phyloP scores from a whole-genome alignment of 192 early-diverging fungal species.

The Umbelopsis sp. region DNA sequence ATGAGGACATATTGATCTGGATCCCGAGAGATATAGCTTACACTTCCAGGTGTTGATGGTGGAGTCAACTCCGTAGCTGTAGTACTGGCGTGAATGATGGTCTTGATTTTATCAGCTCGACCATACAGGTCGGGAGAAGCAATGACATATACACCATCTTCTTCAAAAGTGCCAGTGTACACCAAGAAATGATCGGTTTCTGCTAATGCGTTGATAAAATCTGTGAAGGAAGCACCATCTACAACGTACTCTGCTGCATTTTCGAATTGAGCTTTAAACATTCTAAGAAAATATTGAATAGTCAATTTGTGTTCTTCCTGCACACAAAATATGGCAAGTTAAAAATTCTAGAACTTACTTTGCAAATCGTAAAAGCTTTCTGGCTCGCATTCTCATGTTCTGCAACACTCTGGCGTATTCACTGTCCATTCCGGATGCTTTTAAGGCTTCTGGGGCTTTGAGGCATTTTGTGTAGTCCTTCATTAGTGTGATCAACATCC shows the following conservation, averaged over 20 bases:
- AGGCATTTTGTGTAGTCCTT: constrained; percentile 46
- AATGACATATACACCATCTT: constrained; percentile 72
- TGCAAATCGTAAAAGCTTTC: constrained; percentile 64
- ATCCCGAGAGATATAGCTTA: background rate
- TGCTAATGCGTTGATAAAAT: constrained; percentile 64
- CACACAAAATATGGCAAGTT: background rate
- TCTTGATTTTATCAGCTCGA: constrained; percentile 21
- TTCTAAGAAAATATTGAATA: constrained; percentile 29
- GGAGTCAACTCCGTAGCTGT: constrained; percentile 5
- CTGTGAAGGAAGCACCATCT: constrained; percentile 53
- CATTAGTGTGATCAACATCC: constrained; percentile 50
- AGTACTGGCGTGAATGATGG: constrained; percentile 32
- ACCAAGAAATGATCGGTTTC: constrained; percentile 76
- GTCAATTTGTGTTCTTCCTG: background rate
- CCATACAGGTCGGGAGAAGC: constrained; percentile 55
- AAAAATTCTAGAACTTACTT: constrained; percentile 41
- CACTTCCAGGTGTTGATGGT: background rate
- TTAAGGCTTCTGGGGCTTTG: constrained; percentile 32
- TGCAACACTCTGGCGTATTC: constrained; percentile 66
- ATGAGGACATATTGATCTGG: constrained; percentile 60
- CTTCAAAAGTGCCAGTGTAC: constrained; percentile 69
- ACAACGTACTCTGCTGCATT: constrained; percentile 79
- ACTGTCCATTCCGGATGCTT: constrained; percentile 45
- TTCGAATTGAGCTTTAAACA: constrained; percentile 57
- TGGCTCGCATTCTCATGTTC: constrained; percentile 61